Evolutionary conservation across 2,329 filamentous ascomycete genomes (phyloP).

Genomic region (Pseudogymnoascus sp.): DNA sequence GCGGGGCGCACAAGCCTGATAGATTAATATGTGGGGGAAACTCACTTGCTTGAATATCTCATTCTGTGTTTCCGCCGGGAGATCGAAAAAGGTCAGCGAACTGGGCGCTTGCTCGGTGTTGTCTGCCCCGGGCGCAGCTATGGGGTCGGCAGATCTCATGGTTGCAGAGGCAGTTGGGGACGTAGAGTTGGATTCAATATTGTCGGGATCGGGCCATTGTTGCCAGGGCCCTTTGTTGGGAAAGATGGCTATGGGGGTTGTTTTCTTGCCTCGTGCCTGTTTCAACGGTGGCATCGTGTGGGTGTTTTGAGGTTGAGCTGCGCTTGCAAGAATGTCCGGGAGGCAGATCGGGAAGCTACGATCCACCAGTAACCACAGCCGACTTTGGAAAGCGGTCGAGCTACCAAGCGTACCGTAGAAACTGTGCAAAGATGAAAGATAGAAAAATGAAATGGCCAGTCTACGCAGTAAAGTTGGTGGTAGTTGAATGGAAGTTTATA

Average conservation of each 20-base stretch:
- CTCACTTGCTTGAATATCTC: conserved; percentile 29
- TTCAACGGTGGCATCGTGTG: not conserved
- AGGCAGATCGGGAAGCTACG: conserved; percentile 2
- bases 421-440: not conserved
- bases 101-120: not conserved
- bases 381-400: not conserved
- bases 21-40: conserved; percentile 4
- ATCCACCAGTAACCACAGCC: conserved; percentile 1
- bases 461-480: not conserved
- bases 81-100: conserved; percentile 18
- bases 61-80: conserved; percentile 28
- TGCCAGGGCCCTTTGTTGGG: not conserved
- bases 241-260: conserved; percentile 7
- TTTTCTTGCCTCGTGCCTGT: not conserved
- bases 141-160: not conserved
- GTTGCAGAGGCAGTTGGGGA: not conserved
- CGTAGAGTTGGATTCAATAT: not conserved
- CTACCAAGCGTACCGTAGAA: not conserved
- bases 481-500: not conserved
- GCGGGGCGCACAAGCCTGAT: not conserved
- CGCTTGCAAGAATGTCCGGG: not conserved
- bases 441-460: not conserved
- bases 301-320: conserved; percentile 4
- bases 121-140: not conserved
- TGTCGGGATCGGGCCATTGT: not conserved